Conservation (phyloP, 2,329 filamentous ascomycete species). For the Ophiostoma himal-ulmi region DNA sequence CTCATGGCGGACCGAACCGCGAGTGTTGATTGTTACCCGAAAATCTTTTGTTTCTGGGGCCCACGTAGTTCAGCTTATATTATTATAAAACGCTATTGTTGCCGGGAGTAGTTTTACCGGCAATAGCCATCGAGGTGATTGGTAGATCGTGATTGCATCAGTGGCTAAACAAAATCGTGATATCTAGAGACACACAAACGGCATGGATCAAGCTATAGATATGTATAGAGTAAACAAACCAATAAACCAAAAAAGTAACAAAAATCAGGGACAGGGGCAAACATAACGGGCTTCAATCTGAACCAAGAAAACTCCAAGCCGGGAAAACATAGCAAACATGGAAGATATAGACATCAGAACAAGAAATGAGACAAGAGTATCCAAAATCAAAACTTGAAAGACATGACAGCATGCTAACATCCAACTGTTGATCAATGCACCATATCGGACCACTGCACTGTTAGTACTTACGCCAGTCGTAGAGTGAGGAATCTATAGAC, state of each 20-base stretch:
- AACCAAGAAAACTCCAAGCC: neutral
- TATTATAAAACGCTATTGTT: too few species aligned
- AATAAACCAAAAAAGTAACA: neutral
- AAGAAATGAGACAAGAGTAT: neutral
- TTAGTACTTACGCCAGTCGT: constrained; percentile 4
- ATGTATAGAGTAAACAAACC: neutral
- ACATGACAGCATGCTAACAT: constrained; percentile 11
- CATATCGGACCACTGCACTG: constrained; percentile 21
- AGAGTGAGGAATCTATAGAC: constrained; percentile 26
- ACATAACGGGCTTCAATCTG: neutral
- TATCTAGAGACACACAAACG: neutral
- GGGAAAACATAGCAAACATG: neutral
- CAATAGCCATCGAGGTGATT: neutral
- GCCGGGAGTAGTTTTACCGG: too few species aligned
- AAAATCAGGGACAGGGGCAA: neutral
- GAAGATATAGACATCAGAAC: neutral
- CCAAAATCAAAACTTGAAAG: neutral
- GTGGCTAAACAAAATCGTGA: neutral
- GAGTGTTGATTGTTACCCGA: neutral
- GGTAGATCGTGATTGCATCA: neutral
- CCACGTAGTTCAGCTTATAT: too few species aligned
- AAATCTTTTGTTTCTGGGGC: too few species aligned
- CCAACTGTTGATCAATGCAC: neutral
- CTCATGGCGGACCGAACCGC: neutral
- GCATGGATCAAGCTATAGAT: neutral